These are phyloP conservation scores for Dioscorea alata DNA, from an alignment of 106 monocot species.

Conservation along the genomic window DNA sequence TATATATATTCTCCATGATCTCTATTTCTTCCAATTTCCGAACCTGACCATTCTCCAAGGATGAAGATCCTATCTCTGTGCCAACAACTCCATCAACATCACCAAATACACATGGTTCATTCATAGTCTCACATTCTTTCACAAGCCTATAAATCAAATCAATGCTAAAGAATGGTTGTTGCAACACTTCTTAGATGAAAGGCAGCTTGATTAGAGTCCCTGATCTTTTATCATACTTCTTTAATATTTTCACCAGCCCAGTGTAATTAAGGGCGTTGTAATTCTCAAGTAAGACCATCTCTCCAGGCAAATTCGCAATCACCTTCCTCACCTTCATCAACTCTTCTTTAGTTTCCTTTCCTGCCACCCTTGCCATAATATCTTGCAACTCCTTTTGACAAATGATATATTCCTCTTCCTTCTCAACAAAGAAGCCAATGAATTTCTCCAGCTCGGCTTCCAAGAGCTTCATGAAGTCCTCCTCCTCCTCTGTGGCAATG, in stretches of 20 bases:
- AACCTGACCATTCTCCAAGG: conserved; percentile 20
- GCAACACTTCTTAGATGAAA: conserved; percentile 75
- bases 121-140: conserved; percentile 72
- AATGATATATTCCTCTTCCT: conserved; percentile 93
- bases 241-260: conserved; percentile 82
- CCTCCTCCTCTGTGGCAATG: conserved; percentile 34
- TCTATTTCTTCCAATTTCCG: conserved; percentile 64
- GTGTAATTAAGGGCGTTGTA: conserved; percentile 92
- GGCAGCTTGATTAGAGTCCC: conserved; percentile 72
- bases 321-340: conserved; percentile 67
- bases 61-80: conserved; percentile 1
- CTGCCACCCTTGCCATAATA: conserved; percentile 13
- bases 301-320: conserved; percentile 90
- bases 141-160: conserved; percentile 76
- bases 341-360: conserved; percentile 41
- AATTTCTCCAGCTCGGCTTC: conserved; percentile 88
- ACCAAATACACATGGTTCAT: conserved; percentile 12
- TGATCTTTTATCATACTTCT: conserved; percentile 94
- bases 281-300: conserved; percentile 94
- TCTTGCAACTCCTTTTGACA: conserved; percentile 86
- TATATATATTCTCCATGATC: conserved; percentile 58
- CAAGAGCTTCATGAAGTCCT: conserved; percentile 56
- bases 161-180: conserved; percentile 86
- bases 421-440: conserved; percentile 80
- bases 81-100: not conserved